These are phyloP conservation scores for Colletotrichum magnum DNA, from an alignment of 2,329 filamentous ascomycete genomes.

Conservation along the genomic window DNA sequence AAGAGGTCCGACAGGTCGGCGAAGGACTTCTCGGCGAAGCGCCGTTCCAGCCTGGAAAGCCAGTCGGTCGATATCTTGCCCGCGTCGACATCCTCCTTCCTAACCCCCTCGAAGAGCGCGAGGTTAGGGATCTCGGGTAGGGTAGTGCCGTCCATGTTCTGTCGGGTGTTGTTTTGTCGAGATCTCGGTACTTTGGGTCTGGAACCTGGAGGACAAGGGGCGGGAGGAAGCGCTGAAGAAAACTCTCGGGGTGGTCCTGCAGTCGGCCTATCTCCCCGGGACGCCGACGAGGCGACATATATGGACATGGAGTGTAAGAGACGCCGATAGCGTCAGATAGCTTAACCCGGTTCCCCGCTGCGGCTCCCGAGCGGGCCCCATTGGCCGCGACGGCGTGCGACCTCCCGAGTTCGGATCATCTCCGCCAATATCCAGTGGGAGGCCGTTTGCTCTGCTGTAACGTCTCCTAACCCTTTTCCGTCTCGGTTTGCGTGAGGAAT, in stretches of 20 bases:
- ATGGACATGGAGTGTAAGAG: not conserved
- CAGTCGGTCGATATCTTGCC: constrained; percentile 11
- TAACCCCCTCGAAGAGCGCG: constrained; percentile 9
- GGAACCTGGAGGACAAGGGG: not conserved
- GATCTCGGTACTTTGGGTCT: not conserved
- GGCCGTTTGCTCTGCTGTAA: not conserved
- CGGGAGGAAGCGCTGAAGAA: constrained; percentile 14
- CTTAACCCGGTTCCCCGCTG: constrained; percentile 12
- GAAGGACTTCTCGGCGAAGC: constrained; percentile 17
- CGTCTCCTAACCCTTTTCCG: not conserved
- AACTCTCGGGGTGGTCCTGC: not conserved
- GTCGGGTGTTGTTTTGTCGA: not conserved
- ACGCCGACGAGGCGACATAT: not conserved
- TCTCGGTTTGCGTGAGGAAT: not conserved
- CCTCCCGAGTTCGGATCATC: constrained; percentile 1
- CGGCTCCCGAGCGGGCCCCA: not conserved
- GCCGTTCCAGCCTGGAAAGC: constrained; percentile 20
- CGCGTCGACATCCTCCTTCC: constrained; percentile 13
- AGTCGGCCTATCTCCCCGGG: not conserved
- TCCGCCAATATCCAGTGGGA: not conserved
- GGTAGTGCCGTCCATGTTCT: constrained; percentile 20
- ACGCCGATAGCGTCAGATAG: constrained; percentile 26
- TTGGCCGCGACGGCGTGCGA: not conserved
- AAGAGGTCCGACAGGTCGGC: constrained; percentile 42
- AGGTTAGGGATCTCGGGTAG: constrained; percentile 17